These are phyloP conservation scores for Acarospora socialis DNA, from an alignment of 2,329 filamentous ascomycete species.

Conservation along the genomic window DNA sequence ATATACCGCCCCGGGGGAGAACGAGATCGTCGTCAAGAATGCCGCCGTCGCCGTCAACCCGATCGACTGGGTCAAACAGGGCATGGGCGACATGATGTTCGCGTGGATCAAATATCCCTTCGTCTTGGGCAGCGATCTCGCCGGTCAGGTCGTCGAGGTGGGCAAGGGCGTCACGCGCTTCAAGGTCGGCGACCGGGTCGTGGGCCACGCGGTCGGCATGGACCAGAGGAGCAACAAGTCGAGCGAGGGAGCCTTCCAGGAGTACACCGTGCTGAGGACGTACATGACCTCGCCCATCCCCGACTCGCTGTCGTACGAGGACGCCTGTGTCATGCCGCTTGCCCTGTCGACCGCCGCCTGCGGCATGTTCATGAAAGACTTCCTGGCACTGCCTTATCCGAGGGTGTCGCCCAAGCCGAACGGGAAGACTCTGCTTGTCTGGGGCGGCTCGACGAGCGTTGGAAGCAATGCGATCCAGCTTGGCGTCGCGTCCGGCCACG, in stretches of 20 bases:
- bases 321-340: constrained; percentile 21
- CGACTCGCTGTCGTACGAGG: constrained; percentile 16
- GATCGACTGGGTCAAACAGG: constrained; percentile 24
- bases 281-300: constrained; percentile 18
- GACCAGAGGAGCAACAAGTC: constrained; percentile 6
- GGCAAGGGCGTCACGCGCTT: constrained; percentile 16
- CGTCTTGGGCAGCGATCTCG: constrained; percentile 19
- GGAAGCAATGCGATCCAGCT: constrained; percentile 35
- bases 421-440: constrained; percentile 28
- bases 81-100: constrained; percentile 12
- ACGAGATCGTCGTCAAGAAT: constrained; percentile 24
- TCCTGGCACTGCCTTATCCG: constrained; percentile 14
- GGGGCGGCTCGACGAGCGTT: constrained; percentile 34
- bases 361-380: constrained; percentile 19
- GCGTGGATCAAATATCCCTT: constrained; percentile 15
- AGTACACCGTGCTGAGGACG: constrained; percentile 17
- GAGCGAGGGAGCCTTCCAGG: constrained; percentile 19
- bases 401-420: constrained; percentile 12
- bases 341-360: constrained; percentile 20
- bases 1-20: constrained; percentile 12
- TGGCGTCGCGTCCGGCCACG: constrained; percentile 29
- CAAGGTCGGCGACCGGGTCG: constrained; percentile 20
- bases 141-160: constrained; percentile 20
- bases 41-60: constrained; percentile 27
- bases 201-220: constrained; percentile 16